Conservation (phyloP, 2,329 filamentous ascomycete genomes). For the Myriosclerotinia scirpicola region DNA sequence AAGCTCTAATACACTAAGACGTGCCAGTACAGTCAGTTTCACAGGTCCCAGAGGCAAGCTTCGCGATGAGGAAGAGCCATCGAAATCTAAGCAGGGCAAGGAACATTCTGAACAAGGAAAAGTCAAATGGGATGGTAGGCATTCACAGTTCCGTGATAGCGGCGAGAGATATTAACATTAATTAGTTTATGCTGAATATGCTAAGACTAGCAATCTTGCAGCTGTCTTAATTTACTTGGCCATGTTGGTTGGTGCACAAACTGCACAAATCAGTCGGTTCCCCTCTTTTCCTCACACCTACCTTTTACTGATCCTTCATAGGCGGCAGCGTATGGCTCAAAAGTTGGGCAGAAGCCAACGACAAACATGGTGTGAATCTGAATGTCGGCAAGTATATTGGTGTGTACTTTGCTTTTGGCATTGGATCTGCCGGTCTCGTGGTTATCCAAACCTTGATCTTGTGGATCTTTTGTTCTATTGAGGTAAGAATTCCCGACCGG, state of each 20-base stretch:
- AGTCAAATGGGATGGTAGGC: conserved; percentile 78
- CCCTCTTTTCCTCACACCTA: not conserved
- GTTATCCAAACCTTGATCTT: conserved; percentile 91
- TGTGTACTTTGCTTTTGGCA: conserved; percentile 91
- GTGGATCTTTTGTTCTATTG: conserved; percentile 99
- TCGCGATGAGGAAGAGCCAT: conserved; percentile 76
- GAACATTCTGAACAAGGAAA: conserved; percentile 93
- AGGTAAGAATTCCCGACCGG: conserved; percentile 55
- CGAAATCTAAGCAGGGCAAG: conserved; percentile 79
- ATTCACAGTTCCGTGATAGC: conserved; percentile 6
- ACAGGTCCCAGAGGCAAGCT: conserved; percentile 80
- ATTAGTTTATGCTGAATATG: conserved; percentile 84
- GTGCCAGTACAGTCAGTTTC: conserved; percentile 90
- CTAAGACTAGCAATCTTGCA: conserved; percentile 85
- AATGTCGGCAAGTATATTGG: conserved; percentile 87
- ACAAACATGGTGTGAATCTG: conserved; percentile 64
- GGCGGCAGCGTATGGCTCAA: conserved; percentile 91
- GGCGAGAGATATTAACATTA: not conserved
- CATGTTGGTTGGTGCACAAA: conserved; percentile 77
- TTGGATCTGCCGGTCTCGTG: conserved; percentile 80
- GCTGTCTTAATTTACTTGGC: conserved; percentile 80
- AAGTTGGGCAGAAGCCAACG: conserved; percentile 82
- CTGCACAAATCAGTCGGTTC: conserved; percentile 69
- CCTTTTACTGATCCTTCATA: conserved; percentile 39
- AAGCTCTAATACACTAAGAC: conserved; percentile 78